phyloP scores from a whole-genome alignment of 768 basidiomycete species.

The Lyophyllum atratum region DNA sequence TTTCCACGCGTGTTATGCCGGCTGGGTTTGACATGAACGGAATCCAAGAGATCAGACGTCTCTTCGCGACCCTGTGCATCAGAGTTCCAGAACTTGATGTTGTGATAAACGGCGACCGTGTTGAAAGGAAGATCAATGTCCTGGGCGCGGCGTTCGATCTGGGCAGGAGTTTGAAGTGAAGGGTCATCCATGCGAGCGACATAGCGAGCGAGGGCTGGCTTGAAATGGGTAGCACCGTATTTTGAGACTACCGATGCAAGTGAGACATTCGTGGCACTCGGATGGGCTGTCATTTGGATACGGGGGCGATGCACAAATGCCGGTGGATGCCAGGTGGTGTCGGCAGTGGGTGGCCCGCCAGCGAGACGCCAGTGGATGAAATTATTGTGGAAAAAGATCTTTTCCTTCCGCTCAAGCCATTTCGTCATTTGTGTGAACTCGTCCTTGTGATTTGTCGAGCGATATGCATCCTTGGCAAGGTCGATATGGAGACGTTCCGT shows the following conservation, averaged over 20 bases:
- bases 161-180: constrained; percentile 5
- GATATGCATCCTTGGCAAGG: constrained; percentile 28
- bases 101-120: constrained; percentile 30
- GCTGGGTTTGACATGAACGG: too few species aligned
- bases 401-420: constrained; percentile 36
- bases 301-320: neutral
- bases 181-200: constrained; percentile 18
- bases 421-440: constrained; percentile 39
- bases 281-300: constrained; percentile 25
- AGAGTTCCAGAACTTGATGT: constrained; percentile 34
- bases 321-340: neutral
- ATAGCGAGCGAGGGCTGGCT: constrained; percentile 23
- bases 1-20: too few species aligned
- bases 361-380: constrained; percentile 22
- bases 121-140: constrained; percentile 21
- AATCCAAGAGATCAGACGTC: too few species aligned
- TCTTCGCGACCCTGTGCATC: too few species aligned
- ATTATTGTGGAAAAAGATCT: constrained; percentile 22
- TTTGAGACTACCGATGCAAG: neutral
- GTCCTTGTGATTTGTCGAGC: constrained; percentile 35
- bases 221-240: constrained; percentile 12
- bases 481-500: constrained; percentile 45
- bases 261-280: constrained; percentile 18
- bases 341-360: neutral
- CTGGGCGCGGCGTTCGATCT: constrained; percentile 8